A percentile compares a stretch with the other conserved stretches of the same genome.
phyloP scores from a whole-genome alignment of 2,329 filamentous ascomycete species.

The Talaromyces sp. region DNA sequence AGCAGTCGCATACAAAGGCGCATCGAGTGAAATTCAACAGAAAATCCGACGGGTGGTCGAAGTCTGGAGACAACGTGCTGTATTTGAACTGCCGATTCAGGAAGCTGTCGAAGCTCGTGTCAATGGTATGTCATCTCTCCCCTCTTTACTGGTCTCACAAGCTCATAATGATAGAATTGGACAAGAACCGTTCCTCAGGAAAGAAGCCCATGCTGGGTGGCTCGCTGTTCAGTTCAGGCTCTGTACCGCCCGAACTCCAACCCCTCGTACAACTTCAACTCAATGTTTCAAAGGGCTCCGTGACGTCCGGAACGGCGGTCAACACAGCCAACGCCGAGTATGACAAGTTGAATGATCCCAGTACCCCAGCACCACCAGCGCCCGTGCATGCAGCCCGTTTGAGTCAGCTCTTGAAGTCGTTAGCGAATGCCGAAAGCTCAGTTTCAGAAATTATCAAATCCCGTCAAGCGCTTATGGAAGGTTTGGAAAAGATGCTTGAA shows the following conservation, averaged over 20 bases:
- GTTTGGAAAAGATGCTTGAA: conserved; percentile 77
- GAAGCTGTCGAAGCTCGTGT: conserved; percentile 76
- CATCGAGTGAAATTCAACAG: conserved; percentile 78
- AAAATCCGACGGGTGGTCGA: conserved; percentile 88
- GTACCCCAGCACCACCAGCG: conserved; percentile 68
- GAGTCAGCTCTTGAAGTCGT: conserved; percentile 81
- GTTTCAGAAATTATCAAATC: conserved; percentile 88
- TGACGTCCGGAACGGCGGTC: conserved; percentile 65
- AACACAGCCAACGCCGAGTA: conserved; percentile 77
- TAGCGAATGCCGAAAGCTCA: conserved; percentile 84
- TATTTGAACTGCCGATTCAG: conserved; percentile 80
- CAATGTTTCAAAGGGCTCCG: conserved; percentile 68
- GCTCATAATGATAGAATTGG: conserved; percentile 49
- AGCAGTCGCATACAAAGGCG: conserved; percentile 84
- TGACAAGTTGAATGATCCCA: conserved; percentile 74
- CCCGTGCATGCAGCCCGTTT: conserved; percentile 90
- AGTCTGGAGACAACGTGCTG: conserved; percentile 83
- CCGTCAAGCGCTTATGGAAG: conserved; percentile 71
- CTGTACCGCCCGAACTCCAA: conserved; percentile 73
- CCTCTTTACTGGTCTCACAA: background rate
- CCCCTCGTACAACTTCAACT: conserved; percentile 73
- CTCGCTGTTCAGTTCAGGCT: conserved; percentile 66
- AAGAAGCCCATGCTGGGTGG: conserved; percentile 62
- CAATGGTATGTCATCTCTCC: conserved; percentile 58
- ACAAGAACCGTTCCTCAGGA: conserved; percentile 53